phyloP scores from a whole-genome alignment of 2,329 filamentous ascomycete species.

The Apiospora kogelbergensis region DNA sequence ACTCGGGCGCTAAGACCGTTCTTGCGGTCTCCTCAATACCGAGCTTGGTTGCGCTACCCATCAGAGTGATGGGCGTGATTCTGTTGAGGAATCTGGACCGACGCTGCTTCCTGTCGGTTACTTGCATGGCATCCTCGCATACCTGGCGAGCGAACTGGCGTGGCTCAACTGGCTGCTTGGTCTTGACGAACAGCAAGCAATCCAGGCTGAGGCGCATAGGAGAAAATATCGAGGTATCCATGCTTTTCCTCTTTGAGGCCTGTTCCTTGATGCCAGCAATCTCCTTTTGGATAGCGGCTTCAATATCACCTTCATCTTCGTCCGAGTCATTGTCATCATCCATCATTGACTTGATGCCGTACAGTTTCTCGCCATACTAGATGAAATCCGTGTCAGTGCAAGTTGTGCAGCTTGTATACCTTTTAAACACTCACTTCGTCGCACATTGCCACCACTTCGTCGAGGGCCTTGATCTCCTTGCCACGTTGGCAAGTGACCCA shows the following conservation, averaged over 20 bases:
- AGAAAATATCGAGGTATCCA: slow-evolving; percentile 43
- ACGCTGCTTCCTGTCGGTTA: slow-evolving; percentile 40
- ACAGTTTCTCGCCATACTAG: slow-evolving; percentile 66
- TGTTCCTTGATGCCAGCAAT: slow-evolving; percentile 57
- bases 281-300: slow-evolving; percentile 70
- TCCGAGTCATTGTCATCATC: slow-evolving; percentile 37
- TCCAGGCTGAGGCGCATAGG: slow-evolving; percentile 57
- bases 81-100: slow-evolving; percentile 60
- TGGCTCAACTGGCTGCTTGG: slow-evolving; percentile 54
- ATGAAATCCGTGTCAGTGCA: slow-evolving; percentile 15
- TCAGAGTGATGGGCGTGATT: slow-evolving; percentile 50
- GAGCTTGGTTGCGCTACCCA: slow-evolving; percentile 65
- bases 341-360: slow-evolving; percentile 45
- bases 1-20: slow-evolving; percentile 63
- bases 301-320: slow-evolving; percentile 63
- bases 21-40: slow-evolving; percentile 66
- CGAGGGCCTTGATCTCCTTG: slow-evolving; percentile 68
- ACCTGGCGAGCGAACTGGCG: slow-evolving; percentile 53
- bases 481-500: slow-evolving; percentile 77
- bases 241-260: background rate
- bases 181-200: slow-evolving; percentile 64
- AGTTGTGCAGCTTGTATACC: no score
- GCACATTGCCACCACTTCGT: slow-evolving; percentile 66
- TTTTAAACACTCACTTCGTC: slow-evolving; percentile 52
- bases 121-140: slow-evolving; percentile 51